Conservation (phyloP, 192 early-diverging fungal species). For the Rhizoclosmatium sp. region DNA sequence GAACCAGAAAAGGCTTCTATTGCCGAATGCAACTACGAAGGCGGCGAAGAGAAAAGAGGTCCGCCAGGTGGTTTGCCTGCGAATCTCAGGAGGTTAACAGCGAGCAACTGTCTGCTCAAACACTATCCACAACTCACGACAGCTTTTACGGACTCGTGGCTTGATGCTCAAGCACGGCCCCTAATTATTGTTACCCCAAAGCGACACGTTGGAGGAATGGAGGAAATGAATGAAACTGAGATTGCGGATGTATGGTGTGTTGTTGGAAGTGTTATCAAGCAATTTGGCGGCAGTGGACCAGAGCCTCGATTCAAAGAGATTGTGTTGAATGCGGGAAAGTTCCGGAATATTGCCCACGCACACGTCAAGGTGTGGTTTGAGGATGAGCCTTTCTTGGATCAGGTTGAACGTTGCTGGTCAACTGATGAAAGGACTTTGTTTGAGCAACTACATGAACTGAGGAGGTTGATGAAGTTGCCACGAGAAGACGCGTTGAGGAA, state of each 20-base stretch:
- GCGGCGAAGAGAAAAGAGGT: slow-evolving; percentile 17
- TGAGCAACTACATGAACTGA: slow-evolving; percentile 19
- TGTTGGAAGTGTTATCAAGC: slow-evolving; percentile 6
- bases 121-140: not conserved
- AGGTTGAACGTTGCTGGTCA: not conserved
- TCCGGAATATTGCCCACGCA: slow-evolving; percentile 36
- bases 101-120: not conserved
- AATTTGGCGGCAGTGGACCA: not conserved
- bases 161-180: slow-evolving; percentile 31
- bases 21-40: slow-evolving; percentile 32
- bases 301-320: slow-evolving; percentile 12
- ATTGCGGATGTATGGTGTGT: slow-evolving; percentile 2
- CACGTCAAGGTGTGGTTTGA: slow-evolving; percentile 36
- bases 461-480: slow-evolving; percentile 30
- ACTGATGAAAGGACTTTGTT: not conserved
- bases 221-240: slow-evolving; percentile 10
- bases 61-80: slow-evolving; percentile 14
- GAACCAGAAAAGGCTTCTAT: slow-evolving; percentile 6
- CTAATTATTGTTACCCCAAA: slow-evolving; percentile 31
- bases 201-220: slow-evolving; percentile 24
- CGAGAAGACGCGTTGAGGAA: not conserved
- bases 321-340: slow-evolving; percentile 33
- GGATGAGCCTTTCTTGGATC: not conserved
- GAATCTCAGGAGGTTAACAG: slow-evolving; percentile 1
- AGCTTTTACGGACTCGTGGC: slow-evolving; percentile 8